Evolutionary conservation across 2,329 filamentous ascomycete genomes (phyloP).

Genomic region (Drechslerella coelobrocha): DNA sequence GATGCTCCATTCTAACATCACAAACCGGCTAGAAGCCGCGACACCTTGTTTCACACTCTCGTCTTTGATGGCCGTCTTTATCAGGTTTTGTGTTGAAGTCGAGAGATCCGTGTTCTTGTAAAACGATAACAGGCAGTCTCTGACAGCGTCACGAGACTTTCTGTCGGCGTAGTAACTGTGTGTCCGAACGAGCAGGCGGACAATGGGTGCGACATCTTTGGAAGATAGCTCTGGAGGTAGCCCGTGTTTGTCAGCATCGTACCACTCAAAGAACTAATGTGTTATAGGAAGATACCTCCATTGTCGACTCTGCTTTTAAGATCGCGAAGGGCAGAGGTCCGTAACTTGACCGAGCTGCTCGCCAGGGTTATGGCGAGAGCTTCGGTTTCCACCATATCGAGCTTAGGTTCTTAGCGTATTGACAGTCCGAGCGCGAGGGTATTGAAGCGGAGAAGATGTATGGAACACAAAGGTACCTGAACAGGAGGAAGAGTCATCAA

Average conservation of each 20-base stretch:
- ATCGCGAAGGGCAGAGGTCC: conserved; percentile 53
- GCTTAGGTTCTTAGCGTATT: conserved; percentile 6
- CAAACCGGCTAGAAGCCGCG: conserved; percentile 80
- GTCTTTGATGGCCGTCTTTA: conserved; percentile 71
- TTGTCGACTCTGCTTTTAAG: conserved; percentile 34
- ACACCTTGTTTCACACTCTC: conserved; percentile 80
- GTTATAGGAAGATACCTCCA: conserved; percentile 37
- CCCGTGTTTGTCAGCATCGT: conserved; percentile 58
- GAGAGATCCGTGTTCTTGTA: conserved; percentile 67
- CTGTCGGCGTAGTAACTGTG: conserved; percentile 88
- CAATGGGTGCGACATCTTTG: conserved; percentile 63
- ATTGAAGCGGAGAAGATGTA: neutral
- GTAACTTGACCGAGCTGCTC: conserved; percentile 50
- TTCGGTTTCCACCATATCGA: conserved; percentile 32
- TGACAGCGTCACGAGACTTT: conserved; percentile 79
- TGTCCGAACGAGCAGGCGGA: conserved; percentile 81
- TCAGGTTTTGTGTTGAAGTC: conserved; percentile 66
- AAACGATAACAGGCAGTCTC: conserved; percentile 76
- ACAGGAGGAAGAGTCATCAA: conserved; percentile 35
- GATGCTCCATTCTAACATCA: conserved; percentile 88
- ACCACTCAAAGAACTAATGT: conserved; percentile 61
- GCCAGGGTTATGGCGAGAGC: conserved; percentile 17
- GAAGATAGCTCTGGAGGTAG: conserved; percentile 57
- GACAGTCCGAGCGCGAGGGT: neutral
- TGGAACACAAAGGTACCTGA: neutral